Percentiles rank a stretch among this genome's conserved stretches.
These are phyloP conservation scores for Fusarium euwallaceae DNA, from an alignment of 2,329 filamentous ascomycete species.

Conservation along the genomic window DNA sequence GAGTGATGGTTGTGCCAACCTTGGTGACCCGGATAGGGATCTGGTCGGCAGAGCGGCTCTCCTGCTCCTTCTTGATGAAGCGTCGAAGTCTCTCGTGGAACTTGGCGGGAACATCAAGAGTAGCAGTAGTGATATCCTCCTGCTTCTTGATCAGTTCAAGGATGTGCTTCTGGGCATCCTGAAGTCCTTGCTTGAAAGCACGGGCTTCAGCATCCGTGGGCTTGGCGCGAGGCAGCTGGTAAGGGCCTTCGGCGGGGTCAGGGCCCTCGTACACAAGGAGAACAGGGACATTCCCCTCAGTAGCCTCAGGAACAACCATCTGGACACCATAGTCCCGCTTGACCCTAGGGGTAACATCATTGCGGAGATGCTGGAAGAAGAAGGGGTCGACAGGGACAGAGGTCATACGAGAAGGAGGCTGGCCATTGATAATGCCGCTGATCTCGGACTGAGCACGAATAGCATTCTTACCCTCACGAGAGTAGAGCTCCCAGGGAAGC, in stretches of 20 bases:
- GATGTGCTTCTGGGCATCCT: conserved; percentile 69
- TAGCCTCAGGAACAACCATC: conserved; percentile 76
- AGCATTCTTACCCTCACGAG: conserved; percentile 85
- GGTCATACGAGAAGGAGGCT: conserved; percentile 79
- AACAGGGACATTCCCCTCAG: conserved; percentile 71
- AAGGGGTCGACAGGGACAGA: conserved; percentile 80
- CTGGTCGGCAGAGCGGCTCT: conserved; percentile 66
- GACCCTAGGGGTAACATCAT: conserved; percentile 72
- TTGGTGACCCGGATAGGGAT: conserved; percentile 72
- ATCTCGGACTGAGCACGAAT: conserved; percentile 82
- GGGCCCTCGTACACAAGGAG: conserved; percentile 82
- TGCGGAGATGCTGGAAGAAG: conserved; percentile 80
- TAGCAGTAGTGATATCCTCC: conserved; percentile 63
- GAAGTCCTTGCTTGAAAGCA: conserved; percentile 67
- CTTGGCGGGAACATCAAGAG: conserved; percentile 72
- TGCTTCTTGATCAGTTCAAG: conserved; percentile 70
- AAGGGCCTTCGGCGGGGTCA: conserved; percentile 60
- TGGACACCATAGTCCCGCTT: conserved; percentile 79
- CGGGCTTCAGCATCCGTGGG: conserved; percentile 65
- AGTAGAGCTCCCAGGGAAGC: conserved; percentile 89
- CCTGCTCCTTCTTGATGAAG: conserved; percentile 76
- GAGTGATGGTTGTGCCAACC: conserved; percentile 72
- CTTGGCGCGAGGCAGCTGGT: conserved; percentile 67
- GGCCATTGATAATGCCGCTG: conserved; percentile 77
- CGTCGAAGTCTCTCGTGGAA: conserved; percentile 73